Base-by-base conservation (phyloP, 2,329 filamentous ascomycete genomes). In the Teratosphaeria zuluensis region DNA sequence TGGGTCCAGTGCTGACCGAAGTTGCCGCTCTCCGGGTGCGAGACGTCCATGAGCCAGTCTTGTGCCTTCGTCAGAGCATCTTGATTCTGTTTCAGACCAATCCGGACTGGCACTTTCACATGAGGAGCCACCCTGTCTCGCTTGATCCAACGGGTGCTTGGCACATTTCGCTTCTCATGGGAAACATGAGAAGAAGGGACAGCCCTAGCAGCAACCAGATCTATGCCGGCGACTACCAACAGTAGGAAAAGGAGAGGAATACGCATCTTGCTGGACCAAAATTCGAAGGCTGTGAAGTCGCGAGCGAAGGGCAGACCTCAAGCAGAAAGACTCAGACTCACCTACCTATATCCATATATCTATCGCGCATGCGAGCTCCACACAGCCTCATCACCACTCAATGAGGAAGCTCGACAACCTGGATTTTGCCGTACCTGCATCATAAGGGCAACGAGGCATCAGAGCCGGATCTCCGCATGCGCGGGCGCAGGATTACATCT, bases 31-130 rank as follows among this genome's bases (percentile, higher is more conserved):
- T 6, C 48, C 2, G 63, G 63, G 53, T 64, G 56, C 16, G 60
- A 58, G 14, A 63, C 56, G 28, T 64, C 60, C 62, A 65, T 62
- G 11, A 66, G 53, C 58, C 59, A 62, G 8, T 35, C 32, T 56
- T 62, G 33, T 7, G 62, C 62, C 38, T 57, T 57, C 16, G 30
- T 51, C 19, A 60, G 19, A 3, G 62, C 58, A 35, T 62, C 53
- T 21, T 51, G 14, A 32, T 61, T 64, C 56, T 64, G 61, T 54
- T 55, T 61, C 9, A 65, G 53, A 3, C 63, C 63, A 28, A 65
- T 63, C 7, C 63, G 19, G n/a, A 64, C 60, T 9, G 63, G 63
- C 31, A 64, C 35, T 51, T 60, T 59, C 33, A 63, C 53, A 51
- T 64, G 55, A 11, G 56, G 19, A 2, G 42, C 32, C 2, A 58